Percentiles rank a stretch among this genome's conserved stretches.
Evolutionary conservation across 805 yeast genomes (phyloP).

Genomic region (Kuraishia piskuri): DNA sequence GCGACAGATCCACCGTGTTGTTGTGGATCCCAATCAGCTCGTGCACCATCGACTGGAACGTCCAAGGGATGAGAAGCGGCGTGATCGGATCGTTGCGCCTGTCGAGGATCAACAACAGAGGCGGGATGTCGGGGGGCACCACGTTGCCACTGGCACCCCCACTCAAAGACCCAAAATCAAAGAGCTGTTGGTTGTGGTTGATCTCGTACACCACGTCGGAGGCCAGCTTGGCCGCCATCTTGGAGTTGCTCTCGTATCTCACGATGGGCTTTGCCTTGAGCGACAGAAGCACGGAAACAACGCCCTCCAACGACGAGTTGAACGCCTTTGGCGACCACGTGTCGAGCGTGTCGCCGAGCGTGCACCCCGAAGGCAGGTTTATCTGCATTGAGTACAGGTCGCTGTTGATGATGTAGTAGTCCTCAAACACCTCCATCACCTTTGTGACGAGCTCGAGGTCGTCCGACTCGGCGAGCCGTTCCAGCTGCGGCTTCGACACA

Average conservation of each 20-base stretch:
- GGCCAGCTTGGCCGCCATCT: slow-evolving; percentile 58
- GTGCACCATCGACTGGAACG: slow-evolving; percentile 96
- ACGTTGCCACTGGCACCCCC: slow-evolving; percentile 21
- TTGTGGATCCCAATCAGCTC: slow-evolving; percentile 78
- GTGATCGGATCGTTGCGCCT: slow-evolving; percentile 89
- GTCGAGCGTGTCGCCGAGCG: slow-evolving; percentile 27
- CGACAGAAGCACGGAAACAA: slow-evolving; percentile 57
- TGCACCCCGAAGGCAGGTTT: slow-evolving; percentile 18
- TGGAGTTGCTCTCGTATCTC: slow-evolving; percentile 66
- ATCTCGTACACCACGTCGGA: slow-evolving; percentile 53
- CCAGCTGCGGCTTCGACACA: slow-evolving; percentile 69
- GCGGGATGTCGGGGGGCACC: slow-evolving; percentile 61
- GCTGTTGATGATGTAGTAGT: slow-evolving; percentile 65
- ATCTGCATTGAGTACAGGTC: slow-evolving; percentile 41
- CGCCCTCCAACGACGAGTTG: slow-evolving; percentile 28
- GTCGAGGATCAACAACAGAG: slow-evolving; percentile 69
- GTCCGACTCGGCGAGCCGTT: slow-evolving; percentile 84
- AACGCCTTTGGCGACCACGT: slow-evolving; percentile 40
- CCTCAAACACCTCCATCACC: slow-evolving; percentile 81
- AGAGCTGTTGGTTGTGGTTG: slow-evolving; percentile 48
- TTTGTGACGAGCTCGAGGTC: slow-evolving; percentile 70
- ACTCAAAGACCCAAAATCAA: slow-evolving; percentile 42
- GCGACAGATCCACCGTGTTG: slow-evolving; percentile 65
- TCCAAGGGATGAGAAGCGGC: slow-evolving; percentile 92
- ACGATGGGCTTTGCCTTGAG: slow-evolving; percentile 72